Evolutionary conservation across 768 basidiomycete genomes (phyloP).

Genomic region (Hysterangium stoloniferum): DNA sequence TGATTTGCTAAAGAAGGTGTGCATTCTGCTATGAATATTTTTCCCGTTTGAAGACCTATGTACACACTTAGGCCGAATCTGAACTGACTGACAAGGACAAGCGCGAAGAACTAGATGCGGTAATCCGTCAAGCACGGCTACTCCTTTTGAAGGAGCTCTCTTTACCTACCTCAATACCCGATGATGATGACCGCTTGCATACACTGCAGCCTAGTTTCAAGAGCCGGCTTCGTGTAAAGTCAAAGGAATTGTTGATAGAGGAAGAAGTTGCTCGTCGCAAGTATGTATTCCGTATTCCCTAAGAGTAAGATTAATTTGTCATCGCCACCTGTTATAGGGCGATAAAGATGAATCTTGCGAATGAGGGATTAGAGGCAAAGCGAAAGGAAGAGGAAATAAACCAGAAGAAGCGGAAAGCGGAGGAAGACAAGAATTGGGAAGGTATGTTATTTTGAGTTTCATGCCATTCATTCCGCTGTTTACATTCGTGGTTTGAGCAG

Average conservation of each 20-base stretch:
- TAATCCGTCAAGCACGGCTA: constrained; percentile 66
- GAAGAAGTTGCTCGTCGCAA: constrained; percentile 82
- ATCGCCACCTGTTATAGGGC: constrained; percentile 40
- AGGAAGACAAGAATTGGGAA: constrained; percentile 87
- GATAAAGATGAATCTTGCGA: constrained; percentile 84
- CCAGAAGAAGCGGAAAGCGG: constrained; percentile 75
- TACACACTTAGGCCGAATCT: constrained; percentile 60
- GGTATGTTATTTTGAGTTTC: constrained; percentile 38
- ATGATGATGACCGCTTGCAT: constrained; percentile 50
- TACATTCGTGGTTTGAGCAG: constrained; percentile 20
- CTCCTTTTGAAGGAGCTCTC: constrained; percentile 55
- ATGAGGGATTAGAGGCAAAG: constrained; percentile 87
- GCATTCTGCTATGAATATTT: constrained; percentile 10
- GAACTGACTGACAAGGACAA: constrained; percentile 74
- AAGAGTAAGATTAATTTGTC: not conserved
- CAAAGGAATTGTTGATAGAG: constrained; percentile 82
- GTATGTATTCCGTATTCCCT: constrained; percentile 34
- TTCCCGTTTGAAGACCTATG: not conserved
- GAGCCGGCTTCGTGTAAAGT: constrained; percentile 55
- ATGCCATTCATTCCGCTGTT: not conserved
- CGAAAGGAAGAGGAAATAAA: constrained; percentile 84
- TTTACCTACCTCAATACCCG: constrained; percentile 51
- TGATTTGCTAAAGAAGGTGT: constrained; percentile 86
- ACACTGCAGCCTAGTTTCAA: constrained; percentile 55
- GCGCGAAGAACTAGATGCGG: constrained; percentile 74